Evolutionary conservation across 257 asterid species (phyloP).

Genomic region (Euphrasia confusa): DNA sequence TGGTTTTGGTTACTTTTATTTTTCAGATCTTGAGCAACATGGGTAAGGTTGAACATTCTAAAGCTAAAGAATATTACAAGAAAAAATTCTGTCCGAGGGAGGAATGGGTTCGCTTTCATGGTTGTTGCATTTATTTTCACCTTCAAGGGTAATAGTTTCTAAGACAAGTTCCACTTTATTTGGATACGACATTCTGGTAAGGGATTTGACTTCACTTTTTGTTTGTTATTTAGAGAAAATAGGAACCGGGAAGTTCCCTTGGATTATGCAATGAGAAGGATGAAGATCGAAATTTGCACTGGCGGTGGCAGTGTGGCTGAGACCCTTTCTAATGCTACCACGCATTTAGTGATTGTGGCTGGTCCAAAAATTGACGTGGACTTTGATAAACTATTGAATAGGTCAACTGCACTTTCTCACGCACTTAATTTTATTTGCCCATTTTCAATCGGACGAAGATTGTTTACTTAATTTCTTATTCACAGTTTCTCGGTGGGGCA

Average conservation of each 20-base stretch:
- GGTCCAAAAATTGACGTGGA: slow-evolving; percentile 39
- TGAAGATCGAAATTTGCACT: slow-evolving; percentile 70
- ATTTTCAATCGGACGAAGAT: slow-evolving; percentile 10
- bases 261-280: slow-evolving; percentile 63
- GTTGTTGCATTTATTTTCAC: slow-evolving; percentile 69
- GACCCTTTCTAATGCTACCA: slow-evolving; percentile 60
- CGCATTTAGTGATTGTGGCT: slow-evolving; percentile 67
- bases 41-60: slow-evolving; percentile 36
- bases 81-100: slow-evolving; percentile 69
- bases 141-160: slow-evolving; percentile 43
- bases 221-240: slow-evolving; percentile 34
- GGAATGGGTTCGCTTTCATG: slow-evolving; percentile 78
- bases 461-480: slow-evolving; percentile 16
- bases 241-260: slow-evolving; percentile 46
- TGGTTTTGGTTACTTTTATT: slow-evolving; percentile 23
- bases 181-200: slow-evolving; percentile 19
- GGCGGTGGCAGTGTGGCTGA: slow-evolving; percentile 68
- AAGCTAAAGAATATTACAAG: slow-evolving; percentile 54
- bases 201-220: slow-evolving; percentile 21
- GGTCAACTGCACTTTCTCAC: slow-evolving; percentile 39
- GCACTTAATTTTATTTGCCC: neutral
- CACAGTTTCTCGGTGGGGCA: slow-evolving; percentile 66
- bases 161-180: slow-evolving; percentile 30
- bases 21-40: slow-evolving; percentile 63
- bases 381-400: slow-evolving; percentile 40